A percentile compares a stretch with the other conserved stretches of the same genome.
These are phyloP conservation scores for Hanseniaspora opuntiae DNA, from an alignment of 805 yeast species.

Conservation along the genomic window DNA sequence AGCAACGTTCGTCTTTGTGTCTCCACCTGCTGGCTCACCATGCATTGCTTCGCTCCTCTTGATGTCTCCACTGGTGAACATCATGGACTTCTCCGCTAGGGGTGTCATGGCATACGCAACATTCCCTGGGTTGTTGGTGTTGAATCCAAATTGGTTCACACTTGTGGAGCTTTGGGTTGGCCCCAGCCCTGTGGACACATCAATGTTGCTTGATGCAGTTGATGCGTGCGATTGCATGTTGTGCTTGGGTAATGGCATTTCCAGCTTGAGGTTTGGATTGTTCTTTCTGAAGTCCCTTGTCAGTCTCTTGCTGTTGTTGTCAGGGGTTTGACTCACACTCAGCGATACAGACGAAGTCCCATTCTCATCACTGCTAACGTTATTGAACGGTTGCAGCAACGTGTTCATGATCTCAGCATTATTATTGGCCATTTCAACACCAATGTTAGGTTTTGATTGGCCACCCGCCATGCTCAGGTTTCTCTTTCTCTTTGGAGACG, in stretches of 20 bases:
- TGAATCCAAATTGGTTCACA: constrained; percentile 57
- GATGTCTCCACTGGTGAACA: neutral
- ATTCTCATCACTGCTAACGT: neutral
- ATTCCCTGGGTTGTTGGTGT: constrained; percentile 36
- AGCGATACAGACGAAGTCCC: neutral
- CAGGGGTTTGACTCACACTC: neutral
- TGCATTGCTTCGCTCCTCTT: neutral
- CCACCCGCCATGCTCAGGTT: constrained; percentile 11
- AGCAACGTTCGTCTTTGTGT: neutral
- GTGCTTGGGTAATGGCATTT: constrained; percentile 62
- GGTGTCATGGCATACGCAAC: constrained; percentile 68
- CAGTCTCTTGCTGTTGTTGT: constrained; percentile 16
- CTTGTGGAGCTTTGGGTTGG: constrained; percentile 17
- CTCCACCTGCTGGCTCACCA: neutral
- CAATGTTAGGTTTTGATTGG: neutral
- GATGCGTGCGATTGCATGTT: constrained; percentile 19
- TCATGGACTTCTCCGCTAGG: constrained; percentile 41
- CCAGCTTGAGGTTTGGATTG: constrained; percentile 47
- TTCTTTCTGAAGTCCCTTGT: constrained; percentile 29
- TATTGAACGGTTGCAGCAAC: constrained; percentile 9
- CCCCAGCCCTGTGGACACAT: neutral
- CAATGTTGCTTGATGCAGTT: constrained; percentile 18
- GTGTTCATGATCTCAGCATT: constrained; percentile 16
- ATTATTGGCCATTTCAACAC: neutral
- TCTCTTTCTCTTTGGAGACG: constrained; percentile 23